Evolutionary conservation across 192 early-diverging fungal genomes (phyloP).

Genomic region (Coemansia umbellata): DNA sequence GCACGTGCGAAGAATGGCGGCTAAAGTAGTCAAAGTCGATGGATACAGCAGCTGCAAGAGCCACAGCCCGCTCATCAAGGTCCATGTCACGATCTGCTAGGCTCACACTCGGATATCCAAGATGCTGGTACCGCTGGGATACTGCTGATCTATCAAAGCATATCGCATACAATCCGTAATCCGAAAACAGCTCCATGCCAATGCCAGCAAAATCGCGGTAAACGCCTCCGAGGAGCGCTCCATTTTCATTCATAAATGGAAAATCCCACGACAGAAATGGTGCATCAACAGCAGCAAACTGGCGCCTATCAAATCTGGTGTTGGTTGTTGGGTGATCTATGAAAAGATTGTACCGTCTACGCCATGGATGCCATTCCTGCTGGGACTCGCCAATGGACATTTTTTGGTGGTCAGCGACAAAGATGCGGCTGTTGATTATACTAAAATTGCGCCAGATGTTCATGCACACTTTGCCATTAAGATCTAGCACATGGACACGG

Average conservation of each 20-base stretch:
- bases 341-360: slow-evolving; percentile 83
- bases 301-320: slow-evolving; percentile 15
- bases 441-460: slow-evolving; percentile 63
- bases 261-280: slow-evolving; percentile 80
- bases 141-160: slow-evolving; percentile 59
- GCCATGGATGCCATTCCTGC: slow-evolving; percentile 78
- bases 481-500: slow-evolving; percentile 69
- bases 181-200: slow-evolving; percentile 74
- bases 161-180: slow-evolving; percentile 78
- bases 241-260: slow-evolving; percentile 51
- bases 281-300: slow-evolving; percentile 70
- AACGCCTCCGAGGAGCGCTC: slow-evolving; percentile 56
- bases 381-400: slow-evolving; percentile 76
- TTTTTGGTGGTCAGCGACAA: slow-evolving; percentile 59
- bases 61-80: slow-evolving; percentile 76
- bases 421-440: slow-evolving; percentile 73
- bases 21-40: slow-evolving; percentile 90
- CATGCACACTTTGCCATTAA: slow-evolving; percentile 65
- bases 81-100: slow-evolving; percentile 52
- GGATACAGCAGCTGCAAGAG: slow-evolving; percentile 75
- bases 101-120: too few species aligned
- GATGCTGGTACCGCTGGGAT: slow-evolving; percentile 3
- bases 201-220: slow-evolving; percentile 81
- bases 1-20: slow-evolving; percentile 58
- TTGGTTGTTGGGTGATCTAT: slow-evolving; percentile 4